These are phyloP conservation scores for Sporormia fimetaria DNA, from an alignment of 495 filamentous ascomycete species.

Conservation along the genomic window DNA sequence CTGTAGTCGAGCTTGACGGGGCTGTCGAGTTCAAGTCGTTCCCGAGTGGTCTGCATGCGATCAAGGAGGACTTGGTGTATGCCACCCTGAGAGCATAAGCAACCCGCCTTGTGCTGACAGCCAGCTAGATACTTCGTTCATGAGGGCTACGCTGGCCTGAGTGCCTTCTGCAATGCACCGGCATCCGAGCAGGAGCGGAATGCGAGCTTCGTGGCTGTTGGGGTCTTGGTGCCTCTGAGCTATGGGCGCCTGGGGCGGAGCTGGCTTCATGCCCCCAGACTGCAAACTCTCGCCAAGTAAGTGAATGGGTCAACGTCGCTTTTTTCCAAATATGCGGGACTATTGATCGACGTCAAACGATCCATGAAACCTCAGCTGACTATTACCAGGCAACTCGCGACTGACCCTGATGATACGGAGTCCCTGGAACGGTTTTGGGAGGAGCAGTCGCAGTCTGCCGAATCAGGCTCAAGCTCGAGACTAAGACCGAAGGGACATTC, in stretches of 20 bases:
- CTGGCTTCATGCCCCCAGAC: conserved; percentile 71
- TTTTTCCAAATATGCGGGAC: conserved; percentile 1
- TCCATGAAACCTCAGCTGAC: conserved; percentile 2
- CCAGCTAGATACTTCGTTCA: conserved; percentile 70
- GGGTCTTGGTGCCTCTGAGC: conserved; percentile 73
- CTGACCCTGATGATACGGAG: conserved; percentile 44
- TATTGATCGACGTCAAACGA: background rate
- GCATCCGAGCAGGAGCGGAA: conserved; percentile 68
- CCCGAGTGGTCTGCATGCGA: conserved; percentile 83
- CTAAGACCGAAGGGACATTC: conserved; percentile 10
- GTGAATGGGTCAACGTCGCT: conserved; percentile 17
- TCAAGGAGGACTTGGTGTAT: conserved; percentile 74
- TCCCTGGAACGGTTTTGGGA: conserved; percentile 73
- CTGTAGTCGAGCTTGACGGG: conserved; percentile 66
- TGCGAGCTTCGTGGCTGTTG: conserved; percentile 86
- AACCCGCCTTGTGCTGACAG: background rate
- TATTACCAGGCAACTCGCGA: conserved; percentile 38
- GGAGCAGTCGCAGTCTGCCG: conserved; percentile 32
- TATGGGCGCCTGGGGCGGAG: conserved; percentile 77
- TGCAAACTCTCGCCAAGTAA: conserved; percentile 65
- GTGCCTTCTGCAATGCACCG: conserved; percentile 80
- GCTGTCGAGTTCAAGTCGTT: conserved; percentile 90
- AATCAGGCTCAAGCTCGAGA: conserved; percentile 5
- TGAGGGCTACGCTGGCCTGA: conserved; percentile 72
- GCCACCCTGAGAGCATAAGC: conserved; percentile 13